phyloP scores from a whole-genome alignment of 768 basidiomycete genomes.

The Leccinellum albellum region DNA sequence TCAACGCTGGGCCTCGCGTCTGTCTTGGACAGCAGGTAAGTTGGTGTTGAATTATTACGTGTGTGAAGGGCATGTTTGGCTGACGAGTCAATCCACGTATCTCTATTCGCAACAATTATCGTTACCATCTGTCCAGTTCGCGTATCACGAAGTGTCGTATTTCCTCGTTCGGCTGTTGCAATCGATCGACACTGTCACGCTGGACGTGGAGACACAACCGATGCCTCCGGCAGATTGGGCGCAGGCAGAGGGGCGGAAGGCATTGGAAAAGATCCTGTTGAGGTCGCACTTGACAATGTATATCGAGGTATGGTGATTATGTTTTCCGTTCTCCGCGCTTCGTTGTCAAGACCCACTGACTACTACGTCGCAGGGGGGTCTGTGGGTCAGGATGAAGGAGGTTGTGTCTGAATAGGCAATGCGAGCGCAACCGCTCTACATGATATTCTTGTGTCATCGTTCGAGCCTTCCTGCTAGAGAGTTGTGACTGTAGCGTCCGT shows the following conservation, averaged over 20 bases:
- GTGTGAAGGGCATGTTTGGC: background rate
- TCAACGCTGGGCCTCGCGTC: slow-evolving; percentile 64
- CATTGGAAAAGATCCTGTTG: slow-evolving; percentile 37
- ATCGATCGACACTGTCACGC: slow-evolving; percentile 39
- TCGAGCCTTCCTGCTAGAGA: too few relatives aligned
- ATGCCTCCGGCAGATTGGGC: slow-evolving; percentile 34
- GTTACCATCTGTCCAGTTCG: slow-evolving; percentile 33
- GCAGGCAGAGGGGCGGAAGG: slow-evolving; percentile 33
- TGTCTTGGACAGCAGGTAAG: slow-evolving; percentile 51
- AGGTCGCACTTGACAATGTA: slow-evolving; percentile 42
- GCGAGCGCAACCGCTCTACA: too few relatives aligned
- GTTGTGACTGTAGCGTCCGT: too few relatives aligned
- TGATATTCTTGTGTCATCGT: too few relatives aligned
- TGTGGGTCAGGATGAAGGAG: slow-evolving; percentile 28
- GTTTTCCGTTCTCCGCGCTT: background rate
- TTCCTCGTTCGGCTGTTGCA: slow-evolving; percentile 52
- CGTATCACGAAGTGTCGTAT: slow-evolving; percentile 52
- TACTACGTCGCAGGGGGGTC: slow-evolving; percentile 14
- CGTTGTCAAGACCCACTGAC: background rate
- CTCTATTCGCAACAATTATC: background rate
- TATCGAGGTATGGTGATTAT: slow-evolving; percentile 32
- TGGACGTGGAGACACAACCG: slow-evolving; percentile 37
- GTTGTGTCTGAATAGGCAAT: background rate
- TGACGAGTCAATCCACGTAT: background rate
- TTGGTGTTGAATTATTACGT: slow-evolving; percentile 16